phyloP scores from a whole-genome alignment of 1,284 basidiomycete genomes.

The Mrakiaceae sp. region DNA sequence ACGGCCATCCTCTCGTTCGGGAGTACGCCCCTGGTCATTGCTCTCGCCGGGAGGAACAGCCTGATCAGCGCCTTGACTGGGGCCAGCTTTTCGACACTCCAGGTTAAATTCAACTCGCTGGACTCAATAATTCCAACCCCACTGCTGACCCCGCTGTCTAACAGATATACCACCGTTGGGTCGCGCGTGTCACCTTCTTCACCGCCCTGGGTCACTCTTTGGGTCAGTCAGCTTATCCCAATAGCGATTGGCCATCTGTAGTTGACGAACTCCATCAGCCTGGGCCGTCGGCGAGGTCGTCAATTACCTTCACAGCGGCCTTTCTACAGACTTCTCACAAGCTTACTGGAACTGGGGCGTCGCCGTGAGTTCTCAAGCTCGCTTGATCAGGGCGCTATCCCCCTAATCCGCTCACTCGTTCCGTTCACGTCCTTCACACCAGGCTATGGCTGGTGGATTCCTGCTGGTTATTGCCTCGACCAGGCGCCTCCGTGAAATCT shows the following conservation, averaged over 20 bases:
- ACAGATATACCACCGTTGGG: conserved; percentile 31
- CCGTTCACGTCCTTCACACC: background rate
- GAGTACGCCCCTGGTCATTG: conserved; percentile 26
- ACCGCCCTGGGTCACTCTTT: conserved; percentile 26
- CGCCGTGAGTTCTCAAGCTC: conserved; percentile 15
- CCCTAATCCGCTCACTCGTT: no score
- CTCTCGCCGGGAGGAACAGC: conserved; percentile 30
- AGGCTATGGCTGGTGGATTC: background rate
- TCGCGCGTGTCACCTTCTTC: conserved; percentile 25
- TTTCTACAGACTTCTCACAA: conserved; percentile 11
- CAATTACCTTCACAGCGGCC: background rate
- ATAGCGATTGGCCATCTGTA: background rate
- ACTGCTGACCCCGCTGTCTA: conserved; percentile 24
- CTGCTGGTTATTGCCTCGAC: conserved; percentile 11
- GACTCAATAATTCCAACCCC: background rate
- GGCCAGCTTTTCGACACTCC: background rate
- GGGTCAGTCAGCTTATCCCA: conserved; percentile 5
- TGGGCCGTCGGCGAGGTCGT: no score
- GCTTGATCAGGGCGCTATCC: background rate
- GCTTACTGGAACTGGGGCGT: conserved; percentile 28
- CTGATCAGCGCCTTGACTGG: conserved; percentile 25
- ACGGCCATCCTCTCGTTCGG: conserved; percentile 24
- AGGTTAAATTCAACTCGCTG: background rate
- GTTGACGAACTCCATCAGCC: background rate
- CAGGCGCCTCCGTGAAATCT: conserved; percentile 17